These are phyloP conservation scores for Penicillium sp. DNA, from an alignment of 2,329 filamentous ascomycete species.

Conservation along the genomic window DNA sequence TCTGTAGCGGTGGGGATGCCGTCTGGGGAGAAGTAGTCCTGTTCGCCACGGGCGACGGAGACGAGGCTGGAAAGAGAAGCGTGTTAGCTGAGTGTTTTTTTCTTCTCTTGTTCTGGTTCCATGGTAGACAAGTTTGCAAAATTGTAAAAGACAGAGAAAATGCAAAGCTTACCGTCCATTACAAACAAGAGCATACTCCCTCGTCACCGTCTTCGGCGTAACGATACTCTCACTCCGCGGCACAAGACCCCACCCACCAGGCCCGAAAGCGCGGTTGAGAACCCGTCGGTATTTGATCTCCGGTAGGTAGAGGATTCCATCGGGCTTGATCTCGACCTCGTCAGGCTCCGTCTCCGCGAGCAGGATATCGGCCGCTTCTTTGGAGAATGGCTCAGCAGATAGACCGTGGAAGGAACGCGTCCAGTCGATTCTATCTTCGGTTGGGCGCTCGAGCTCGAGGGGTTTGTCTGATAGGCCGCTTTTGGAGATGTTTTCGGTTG, in stretches of 20 bases:
- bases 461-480: conserved; percentile 40
- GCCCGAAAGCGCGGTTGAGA: conserved; percentile 86
- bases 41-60: conserved; percentile 88
- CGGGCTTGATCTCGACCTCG: conserved; percentile 95
- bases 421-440: conserved; percentile 68
- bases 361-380: conserved; percentile 68
- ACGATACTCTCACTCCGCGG: conserved; percentile 83
- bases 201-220: conserved; percentile 75
- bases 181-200: conserved; percentile 89
- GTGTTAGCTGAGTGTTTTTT: neutral
- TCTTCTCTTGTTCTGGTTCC: neutral
- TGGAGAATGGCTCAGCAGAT: conserved; percentile 66
- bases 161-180: conserved; percentile 68
- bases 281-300: conserved; percentile 97
- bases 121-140: neutral
- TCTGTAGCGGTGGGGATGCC: conserved; percentile 92
- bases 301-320: conserved; percentile 92
- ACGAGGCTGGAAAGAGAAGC: conserved; percentile 64
- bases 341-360: conserved; percentile 64
- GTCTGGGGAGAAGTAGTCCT: conserved; percentile 87
- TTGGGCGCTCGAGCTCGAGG: conserved; percentile 29
- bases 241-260: conserved; percentile 92
- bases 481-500: conserved; percentile 41
- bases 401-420: conserved; percentile 79
- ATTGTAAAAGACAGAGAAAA: neutral